Evolutionary conservation across 257 asterid genomes (phyloP), one percentile per base, ranked within the genome.

Genomic region (Haberlea rhodopensis): DNA sequence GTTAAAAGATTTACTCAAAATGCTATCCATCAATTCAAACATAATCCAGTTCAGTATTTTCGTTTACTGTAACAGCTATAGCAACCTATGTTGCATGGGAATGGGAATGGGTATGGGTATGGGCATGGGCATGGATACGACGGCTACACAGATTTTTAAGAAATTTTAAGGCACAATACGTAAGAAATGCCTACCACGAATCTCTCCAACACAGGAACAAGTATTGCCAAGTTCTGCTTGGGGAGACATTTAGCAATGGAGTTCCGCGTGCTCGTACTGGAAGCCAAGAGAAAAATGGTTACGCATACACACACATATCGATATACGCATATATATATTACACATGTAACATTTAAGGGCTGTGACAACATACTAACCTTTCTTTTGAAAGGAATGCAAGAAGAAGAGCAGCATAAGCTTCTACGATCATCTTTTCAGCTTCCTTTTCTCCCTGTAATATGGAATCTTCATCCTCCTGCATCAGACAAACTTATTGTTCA

Each of bases 381-480:
- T 88, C 96, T 3, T 91, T 90, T 22, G 99, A 94, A 78, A 94
- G 97, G 71, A 94, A 90, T 51, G 97, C 99, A 37, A 94, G 90
- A 70, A 94, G 95, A 71, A 94, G 96, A 74, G 99, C 99, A 28
- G 97, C 75, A 76, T 90, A 90, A 59, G 95, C 99, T 86, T 94
- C 99, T 26, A 90, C 85, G 68, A 94, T 90, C 96, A 87, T 90
- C 81, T 94, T 94, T 75, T 94, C 99, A 10, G 96, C 99, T 76
- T 90, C 97, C 75, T 80, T 94, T 77, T 89, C 92, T 62, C 96
- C 95, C 75, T 81, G 90, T 78, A 82, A 74, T 76, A 94, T 62
- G 52, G 95, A 81, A 49, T 86, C 95, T 66, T 90, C 96, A 54
- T 84, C 99, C 73, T 90, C 95, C 96, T 87, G 83, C 76, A 79